A percentile compares a stretch with the other conserved stretches of the same genome.
These are phyloP conservation scores for Neurospora sp. DNA, from an alignment of 495 filamentous ascomycete species.

Conservation along the genomic window DNA sequence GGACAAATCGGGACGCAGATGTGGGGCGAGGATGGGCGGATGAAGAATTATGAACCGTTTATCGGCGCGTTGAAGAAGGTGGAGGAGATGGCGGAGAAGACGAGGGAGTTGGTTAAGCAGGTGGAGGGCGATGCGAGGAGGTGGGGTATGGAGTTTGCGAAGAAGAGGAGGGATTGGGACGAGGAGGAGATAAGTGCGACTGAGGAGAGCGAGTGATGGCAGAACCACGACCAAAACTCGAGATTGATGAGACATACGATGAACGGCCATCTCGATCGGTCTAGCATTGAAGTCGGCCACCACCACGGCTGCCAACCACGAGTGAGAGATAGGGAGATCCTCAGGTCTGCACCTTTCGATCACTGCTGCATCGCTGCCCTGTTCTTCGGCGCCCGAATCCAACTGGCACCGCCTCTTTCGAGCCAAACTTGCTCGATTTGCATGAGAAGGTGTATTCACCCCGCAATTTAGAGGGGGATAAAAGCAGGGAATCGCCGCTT, in stretches of 20 bases:
- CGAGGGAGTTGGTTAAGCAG: neutral
- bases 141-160: neutral
- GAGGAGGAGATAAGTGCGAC: neutral
- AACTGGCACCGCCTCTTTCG: neutral
- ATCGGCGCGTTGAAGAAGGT: neutral
- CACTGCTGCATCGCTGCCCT: neutral
- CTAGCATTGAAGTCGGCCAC: too few species aligned
- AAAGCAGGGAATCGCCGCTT: neutral
- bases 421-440: neutral
- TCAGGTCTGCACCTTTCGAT: neutral
- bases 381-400: neutral
- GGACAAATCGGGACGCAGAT: neutral
- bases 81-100: neutral
- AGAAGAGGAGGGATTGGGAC: neutral
- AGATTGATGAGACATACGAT: too few species aligned
- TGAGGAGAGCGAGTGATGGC: neutral
- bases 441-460: neutral
- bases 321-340: too few species aligned
- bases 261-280: too few species aligned
- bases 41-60: neutral
- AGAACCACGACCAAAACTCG: too few species aligned
- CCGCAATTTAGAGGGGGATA: neutral
- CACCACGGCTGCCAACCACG: too few species aligned
- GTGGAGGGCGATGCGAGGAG: neutral
- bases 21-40: neutral